These are phyloP conservation scores for Suillus fuscotomentosus DNA, from an alignment of 768 basidiomycete genomes.

Conservation along the genomic window DNA sequence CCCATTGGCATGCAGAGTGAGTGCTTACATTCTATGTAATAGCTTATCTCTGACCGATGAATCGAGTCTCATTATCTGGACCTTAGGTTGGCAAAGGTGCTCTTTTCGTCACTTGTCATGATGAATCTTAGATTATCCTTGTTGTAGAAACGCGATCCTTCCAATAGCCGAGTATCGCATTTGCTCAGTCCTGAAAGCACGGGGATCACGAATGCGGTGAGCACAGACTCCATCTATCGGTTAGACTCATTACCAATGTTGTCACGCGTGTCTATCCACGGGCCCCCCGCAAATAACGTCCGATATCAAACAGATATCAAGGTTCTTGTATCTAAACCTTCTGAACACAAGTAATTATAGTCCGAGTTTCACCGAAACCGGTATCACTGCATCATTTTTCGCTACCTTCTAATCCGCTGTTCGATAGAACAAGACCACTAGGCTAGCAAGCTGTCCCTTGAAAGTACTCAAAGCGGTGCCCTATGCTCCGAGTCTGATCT, in stretches of 20 bases:
- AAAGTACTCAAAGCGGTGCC: neutral
- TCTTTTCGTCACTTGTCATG: neutral
- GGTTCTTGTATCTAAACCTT: neutral
- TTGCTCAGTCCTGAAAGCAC: neutral
- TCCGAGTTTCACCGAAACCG: neutral
- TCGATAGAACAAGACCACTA: neutral
- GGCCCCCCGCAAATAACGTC: neutral
- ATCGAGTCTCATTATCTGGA: neutral
- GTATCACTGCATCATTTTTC: neutral
- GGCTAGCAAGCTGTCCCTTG: too few species aligned
- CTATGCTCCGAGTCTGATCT: neutral
- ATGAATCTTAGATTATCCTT: neutral
- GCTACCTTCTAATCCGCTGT: neutral
- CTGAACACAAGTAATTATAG: neutral
- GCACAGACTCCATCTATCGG: neutral
- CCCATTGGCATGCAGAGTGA: neutral
- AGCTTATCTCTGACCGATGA: neutral
- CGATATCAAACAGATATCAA: neutral
- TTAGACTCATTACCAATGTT: neutral
- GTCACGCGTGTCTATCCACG: neutral
- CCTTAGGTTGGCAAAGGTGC: neutral
- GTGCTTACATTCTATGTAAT: neutral
- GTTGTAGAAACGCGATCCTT: neutral
- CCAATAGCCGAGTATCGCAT: neutral
- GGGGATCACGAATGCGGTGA: neutral